Conservation (phyloP, 148 eudicot species). For the Cornus controversa region DNA sequence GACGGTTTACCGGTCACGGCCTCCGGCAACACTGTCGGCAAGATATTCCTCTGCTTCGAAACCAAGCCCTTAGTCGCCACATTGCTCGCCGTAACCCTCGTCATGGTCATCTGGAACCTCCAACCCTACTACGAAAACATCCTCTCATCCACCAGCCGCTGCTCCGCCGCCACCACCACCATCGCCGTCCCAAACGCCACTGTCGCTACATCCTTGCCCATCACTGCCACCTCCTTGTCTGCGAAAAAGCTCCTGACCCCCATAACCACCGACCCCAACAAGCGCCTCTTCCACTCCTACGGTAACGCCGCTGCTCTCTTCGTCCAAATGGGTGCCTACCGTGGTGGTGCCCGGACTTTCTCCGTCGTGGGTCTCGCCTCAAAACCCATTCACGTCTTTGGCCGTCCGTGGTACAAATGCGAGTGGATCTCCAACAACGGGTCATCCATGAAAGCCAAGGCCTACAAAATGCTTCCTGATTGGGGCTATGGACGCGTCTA, state of each 20-base stretch:
- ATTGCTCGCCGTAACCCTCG: constrained; percentile 42
- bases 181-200: constrained; percentile 2
- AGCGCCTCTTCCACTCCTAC: constrained; percentile 36
- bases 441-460: constrained; percentile 27
- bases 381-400: constrained; percentile 50
- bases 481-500: constrained; percentile 72
- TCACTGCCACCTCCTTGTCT: constrained; percentile 3
- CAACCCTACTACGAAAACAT: constrained; percentile 56
- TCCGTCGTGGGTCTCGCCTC: constrained; percentile 51
- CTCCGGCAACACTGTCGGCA: constrained; percentile 20
- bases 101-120: constrained; percentile 49
- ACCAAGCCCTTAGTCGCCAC: constrained; percentile 49
- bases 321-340: constrained; percentile 63
- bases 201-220: background rate
- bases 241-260: background rate
- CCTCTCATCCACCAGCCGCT: constrained; percentile 32
- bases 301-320: constrained; percentile 60
- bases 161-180: constrained; percentile 13
- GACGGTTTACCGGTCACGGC: constrained; percentile 25
- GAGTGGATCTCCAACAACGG: constrained; percentile 44
- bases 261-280: constrained; percentile 25
- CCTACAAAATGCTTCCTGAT: constrained; percentile 56
- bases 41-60: constrained; percentile 39
- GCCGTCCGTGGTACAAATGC: constrained; percentile 49
- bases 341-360: constrained; percentile 44